Percentiles rank a stretch among this genome's conserved stretches.
phyloP scores from a whole-genome alignment of 306 rosid species.

The Castanopsis chinensis region DNA sequence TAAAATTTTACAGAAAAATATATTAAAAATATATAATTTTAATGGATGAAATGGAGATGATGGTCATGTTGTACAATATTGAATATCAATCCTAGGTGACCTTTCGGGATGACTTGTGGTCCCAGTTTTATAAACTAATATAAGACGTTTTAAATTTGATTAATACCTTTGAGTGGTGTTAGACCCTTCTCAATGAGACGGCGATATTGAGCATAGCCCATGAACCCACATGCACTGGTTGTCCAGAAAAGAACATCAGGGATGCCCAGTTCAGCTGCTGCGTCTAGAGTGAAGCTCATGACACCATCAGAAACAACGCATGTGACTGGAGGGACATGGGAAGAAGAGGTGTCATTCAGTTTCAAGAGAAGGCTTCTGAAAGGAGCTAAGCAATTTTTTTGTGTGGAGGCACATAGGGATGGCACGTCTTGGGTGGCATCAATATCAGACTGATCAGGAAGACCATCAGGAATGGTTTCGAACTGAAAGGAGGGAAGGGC shows the following conservation, averaged over 20 bases:
- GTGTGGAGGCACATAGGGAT: constrained; percentile 34
- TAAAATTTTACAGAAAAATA: no score
- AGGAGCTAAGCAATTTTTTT: constrained; percentile 31
- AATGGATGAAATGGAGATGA: no score
- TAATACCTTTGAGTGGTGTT: constrained; percentile 55
- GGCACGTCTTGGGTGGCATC: constrained; percentile 50
- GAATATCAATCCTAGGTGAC: no score
- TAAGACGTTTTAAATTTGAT: background rate
- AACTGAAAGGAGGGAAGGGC: constrained; percentile 35
- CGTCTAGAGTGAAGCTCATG: constrained; percentile 48
- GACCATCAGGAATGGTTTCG: constrained; percentile 52
- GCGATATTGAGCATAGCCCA: constrained; percentile 29
- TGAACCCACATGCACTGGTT: constrained; percentile 47
- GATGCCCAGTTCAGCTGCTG: constrained; percentile 41
- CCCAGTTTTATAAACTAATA: no score
- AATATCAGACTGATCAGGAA: constrained; percentile 36
- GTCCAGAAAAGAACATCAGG: constrained; percentile 53
- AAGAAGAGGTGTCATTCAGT: constrained; percentile 23
- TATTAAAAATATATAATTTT: no score
- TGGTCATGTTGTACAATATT: no score
- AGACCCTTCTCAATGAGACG: constrained; percentile 28
- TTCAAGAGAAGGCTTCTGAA: constrained; percentile 37
- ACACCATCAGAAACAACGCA: constrained; percentile 47
- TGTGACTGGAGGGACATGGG: constrained; percentile 36
- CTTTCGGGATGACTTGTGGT: no score